Percentiles rank a stretch among this genome's conserved stretches.
Conservation (phyloP, 116 monocot genomes). For the Dioscorea cayenensis region DNA sequence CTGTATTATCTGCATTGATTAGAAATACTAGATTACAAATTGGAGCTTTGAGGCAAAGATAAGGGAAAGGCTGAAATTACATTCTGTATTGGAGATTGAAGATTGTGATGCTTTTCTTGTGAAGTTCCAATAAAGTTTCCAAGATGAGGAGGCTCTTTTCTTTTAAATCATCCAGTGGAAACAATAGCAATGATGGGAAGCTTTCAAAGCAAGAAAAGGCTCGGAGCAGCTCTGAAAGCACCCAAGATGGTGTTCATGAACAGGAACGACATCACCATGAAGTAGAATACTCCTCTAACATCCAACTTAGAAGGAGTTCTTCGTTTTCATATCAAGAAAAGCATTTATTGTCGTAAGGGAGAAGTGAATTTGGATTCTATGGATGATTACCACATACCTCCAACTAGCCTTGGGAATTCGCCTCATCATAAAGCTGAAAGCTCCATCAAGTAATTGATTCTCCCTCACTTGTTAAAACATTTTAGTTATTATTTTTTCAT, state of each 20-base stretch:
- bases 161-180: conserved; percentile 40
- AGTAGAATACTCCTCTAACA: conserved; percentile 9
- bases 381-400: conserved; percentile 11
- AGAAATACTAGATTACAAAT: too few relatives aligned
- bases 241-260: conserved; percentile 13
- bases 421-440: conserved; percentile 10
- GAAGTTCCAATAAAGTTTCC: not conserved
- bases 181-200: conserved; percentile 20
- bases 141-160: conserved; percentile 72
- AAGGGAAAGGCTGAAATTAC: too few relatives aligned
- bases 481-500: not conserved
- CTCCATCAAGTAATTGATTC: conserved; percentile 22
- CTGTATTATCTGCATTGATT: too few relatives aligned
- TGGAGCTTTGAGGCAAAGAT: too few relatives aligned
- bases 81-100: too few relatives aligned
- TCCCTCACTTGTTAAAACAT: not conserved
- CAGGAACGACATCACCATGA: not conserved
- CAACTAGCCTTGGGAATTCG: conserved; percentile 10
- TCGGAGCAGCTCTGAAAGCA: conserved; percentile 1
- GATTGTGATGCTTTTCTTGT: too few relatives aligned
- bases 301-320: conserved; percentile 42
- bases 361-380: conserved; percentile 11
- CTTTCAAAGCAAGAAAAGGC: not conserved
- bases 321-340: conserved; percentile 49
- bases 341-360: conserved; percentile 3